These are phyloP conservation scores for Calonectria fujianensis DNA, from an alignment of 2,329 filamentous ascomycete species.

Conservation along the genomic window DNA sequence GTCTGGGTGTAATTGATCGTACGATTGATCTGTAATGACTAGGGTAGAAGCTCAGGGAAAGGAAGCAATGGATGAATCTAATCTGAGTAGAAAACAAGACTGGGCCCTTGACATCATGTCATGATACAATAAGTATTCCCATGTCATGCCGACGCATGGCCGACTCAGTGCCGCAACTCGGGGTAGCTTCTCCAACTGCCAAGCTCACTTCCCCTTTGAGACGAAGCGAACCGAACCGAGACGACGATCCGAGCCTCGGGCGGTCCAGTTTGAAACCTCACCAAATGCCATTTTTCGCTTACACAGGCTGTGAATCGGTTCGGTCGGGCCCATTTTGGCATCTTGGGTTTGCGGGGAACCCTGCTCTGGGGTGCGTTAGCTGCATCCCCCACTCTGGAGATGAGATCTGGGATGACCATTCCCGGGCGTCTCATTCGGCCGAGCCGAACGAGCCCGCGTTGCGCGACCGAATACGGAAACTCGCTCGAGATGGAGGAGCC, in stretches of 20 bases:
- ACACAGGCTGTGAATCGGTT: constrained; percentile 18
- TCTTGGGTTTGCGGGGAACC: constrained; percentile 32
- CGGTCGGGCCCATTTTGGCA: constrained; percentile 7
- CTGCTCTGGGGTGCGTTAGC: constrained; percentile 16
- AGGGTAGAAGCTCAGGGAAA: not conserved
- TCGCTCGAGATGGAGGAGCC: constrained; percentile 7
- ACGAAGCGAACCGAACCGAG: constrained; percentile 27
- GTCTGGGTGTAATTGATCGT: not conserved
- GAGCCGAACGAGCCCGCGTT: not conserved
- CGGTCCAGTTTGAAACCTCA: not conserved
- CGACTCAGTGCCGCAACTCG: constrained; percentile 18
- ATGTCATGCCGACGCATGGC: constrained; percentile 6
- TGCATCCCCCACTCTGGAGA: constrained; percentile 25
- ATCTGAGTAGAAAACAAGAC: constrained; percentile 8
- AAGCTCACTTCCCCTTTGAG: constrained; percentile 17
- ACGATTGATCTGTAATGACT: not conserved
- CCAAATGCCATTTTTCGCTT: not conserved
- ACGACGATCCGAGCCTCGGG: constrained; percentile 21
- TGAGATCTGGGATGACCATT: constrained; percentile 25
- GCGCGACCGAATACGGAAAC: not conserved
- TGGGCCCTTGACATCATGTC: constrained; percentile 16
- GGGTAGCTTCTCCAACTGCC: constrained; percentile 34
- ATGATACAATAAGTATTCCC: constrained; percentile 31
- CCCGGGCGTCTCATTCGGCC: constrained; percentile 27
- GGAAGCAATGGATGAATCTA: not conserved